A percentile compares a stretch with the other conserved stretches of the same genome.
phyloP scores from a whole-genome alignment of 495 filamentous ascomycete genomes.

The Usnea hakonensis region DNA sequence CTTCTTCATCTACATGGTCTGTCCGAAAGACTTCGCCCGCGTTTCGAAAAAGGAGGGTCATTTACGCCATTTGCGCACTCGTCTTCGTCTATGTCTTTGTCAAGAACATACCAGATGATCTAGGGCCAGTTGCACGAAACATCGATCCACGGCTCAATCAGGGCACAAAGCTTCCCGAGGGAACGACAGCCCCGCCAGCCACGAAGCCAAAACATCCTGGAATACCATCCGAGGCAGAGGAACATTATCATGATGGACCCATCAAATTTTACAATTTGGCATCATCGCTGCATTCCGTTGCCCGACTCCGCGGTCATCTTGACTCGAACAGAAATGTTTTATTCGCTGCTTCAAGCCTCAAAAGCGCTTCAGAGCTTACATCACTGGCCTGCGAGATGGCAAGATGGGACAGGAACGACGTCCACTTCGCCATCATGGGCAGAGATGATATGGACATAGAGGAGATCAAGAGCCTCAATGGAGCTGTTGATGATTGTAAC shows the following conservation, averaged over 20 bases:
- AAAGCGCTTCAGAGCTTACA: conserved; percentile 43
- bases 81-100: conserved; percentile 45
- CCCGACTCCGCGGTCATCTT: conserved; percentile 28
- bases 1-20: conserved; percentile 27
- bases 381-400: conserved; percentile 51
- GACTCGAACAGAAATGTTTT: conserved; percentile 37
- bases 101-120: conserved; percentile 46
- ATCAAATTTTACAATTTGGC: conserved; percentile 50
- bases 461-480: conserved; percentile 44
- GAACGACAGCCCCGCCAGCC: conserved; percentile 19
- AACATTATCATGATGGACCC: conserved; percentile 46
- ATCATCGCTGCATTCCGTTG: conserved; percentile 38
- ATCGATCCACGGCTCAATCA: conserved; percentile 7
- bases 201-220: conserved; percentile 19
- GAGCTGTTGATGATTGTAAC: conserved; percentile 38
- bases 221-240: conserved; percentile 21
- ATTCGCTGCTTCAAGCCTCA: conserved; percentile 45
- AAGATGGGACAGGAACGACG: conserved; percentile 35
- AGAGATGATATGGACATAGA: conserved; percentile 46
- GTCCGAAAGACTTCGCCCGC: conserved; percentile 27
- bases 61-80: conserved; percentile 35
- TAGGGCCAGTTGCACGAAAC: conserved; percentile 26
- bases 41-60: conserved; percentile 37
- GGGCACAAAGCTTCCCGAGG: conserved; percentile 16
- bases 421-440: conserved; percentile 50